Base-by-base conservation (phyloP, 352 stramenopile species). In the Plasmopara viticola region DNA sequence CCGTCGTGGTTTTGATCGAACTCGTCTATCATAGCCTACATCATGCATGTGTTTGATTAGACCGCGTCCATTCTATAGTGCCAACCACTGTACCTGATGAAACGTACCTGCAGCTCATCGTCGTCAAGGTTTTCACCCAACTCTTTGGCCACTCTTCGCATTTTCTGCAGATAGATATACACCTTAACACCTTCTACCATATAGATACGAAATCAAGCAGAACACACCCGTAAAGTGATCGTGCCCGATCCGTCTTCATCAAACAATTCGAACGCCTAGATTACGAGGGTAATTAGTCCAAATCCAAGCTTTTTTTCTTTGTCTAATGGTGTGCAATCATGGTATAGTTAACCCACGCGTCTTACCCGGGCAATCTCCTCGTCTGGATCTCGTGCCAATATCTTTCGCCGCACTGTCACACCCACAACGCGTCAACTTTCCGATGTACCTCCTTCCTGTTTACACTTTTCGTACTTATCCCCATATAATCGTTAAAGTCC, bases 1-100 rank as follows among this genome's bases (percentile, higher is more conserved):
- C 90, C 91, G 61, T 98, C 90, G 53, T 96, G 81, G 58, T 97
- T 92, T 44, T 94, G 73, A 53, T 97, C 90, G 45, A 98, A 98
- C 70, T 97, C 90, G 46, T 97, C 90, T 52, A 97, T 97, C 92
- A 98, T 97, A 4, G 87, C 90, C 70, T 96, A 60, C 3, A 52
- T 8, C n/a, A 35, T 35, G 20, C 20, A 25, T 25, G 20, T 25
- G 20, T 25, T 25, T 35, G 5, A 35, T 35, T 4, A 2, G 5
- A 35, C 1, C 20, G 20, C 1, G 20, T 25, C 20, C 20, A 25
- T 25, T 3, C 3, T 25, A 3, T 25, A 3, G 20, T 25, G 3
- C 20, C 20, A 25, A 25, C 20, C 3, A 3, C 20, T 25, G 3
- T 25, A 25, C 3, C 20, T 25, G 3, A 25, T 25, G 20, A 25